Evolutionary conservation across 176 grass and related monocot genomes (phyloP), one percentile per base, ranked within the genome.

Genomic region (Echinochloa phyllopogon): DNA sequence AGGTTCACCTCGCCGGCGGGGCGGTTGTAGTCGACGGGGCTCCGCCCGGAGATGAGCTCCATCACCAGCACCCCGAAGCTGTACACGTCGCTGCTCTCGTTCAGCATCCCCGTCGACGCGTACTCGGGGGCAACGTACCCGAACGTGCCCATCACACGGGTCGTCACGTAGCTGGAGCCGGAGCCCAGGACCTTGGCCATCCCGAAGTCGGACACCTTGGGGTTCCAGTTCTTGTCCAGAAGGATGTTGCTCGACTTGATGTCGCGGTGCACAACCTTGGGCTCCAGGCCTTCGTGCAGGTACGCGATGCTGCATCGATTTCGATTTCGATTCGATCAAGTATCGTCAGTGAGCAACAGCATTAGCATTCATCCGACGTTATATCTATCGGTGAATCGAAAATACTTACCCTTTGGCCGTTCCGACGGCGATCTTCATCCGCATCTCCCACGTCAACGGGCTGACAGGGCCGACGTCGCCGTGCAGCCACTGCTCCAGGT

Each of bases 41-140:
- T 91, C 64, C 94, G 88, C 58, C 94, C 97, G 57, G 97, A 94
- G 47, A 99, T 80, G 56, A 99, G 76, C 91, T 99, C 97, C 97
- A 99, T 96, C 21, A 99, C 58, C 60, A 99, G 83, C 86, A 99
- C 94, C 0, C 97, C 97, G 80, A 96, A 99, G 86, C 97, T 99
- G 80, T 99, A 99, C n/a, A 92, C 88, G 71, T 99, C 97, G 59
- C 91, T 94, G 69, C 92, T 89, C 85, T 99, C 97, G 71, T 94
- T 99, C n/a, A 99, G 94, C 88, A 99, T 89, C 38, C 97, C 97
- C 38, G 97, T 99, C 27, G 89, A 94, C 24, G 97, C 97, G 79
- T 99, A 99, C 86, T 99, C 97, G 12, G 97, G 97, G 18, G 97
- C 97, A 17, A 99, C 97, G 71, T 96, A 99, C 94, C 97, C 97